Conservation (phyloP, 83 land plant species). For the Picea mariana region DNA sequence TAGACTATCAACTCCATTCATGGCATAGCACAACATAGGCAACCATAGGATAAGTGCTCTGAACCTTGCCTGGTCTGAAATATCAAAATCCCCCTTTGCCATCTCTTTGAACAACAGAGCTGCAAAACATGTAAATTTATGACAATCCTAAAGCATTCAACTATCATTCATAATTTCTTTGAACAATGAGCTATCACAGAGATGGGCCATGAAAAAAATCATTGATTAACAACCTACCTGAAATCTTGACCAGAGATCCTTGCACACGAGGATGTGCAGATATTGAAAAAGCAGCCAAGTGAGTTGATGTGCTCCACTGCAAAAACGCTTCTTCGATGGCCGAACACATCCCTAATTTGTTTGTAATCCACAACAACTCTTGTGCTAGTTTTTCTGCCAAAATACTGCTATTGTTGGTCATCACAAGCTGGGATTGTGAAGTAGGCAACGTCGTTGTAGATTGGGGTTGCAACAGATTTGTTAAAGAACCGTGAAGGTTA, state of each 20-base stretch:
- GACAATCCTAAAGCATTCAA: background rate
- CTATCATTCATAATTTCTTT: background rate
- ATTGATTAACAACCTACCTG: conserved; percentile 37
- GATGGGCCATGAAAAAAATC: conserved; percentile 1
- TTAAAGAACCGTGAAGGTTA: too few relatives aligned
- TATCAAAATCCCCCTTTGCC: conserved; percentile 24
- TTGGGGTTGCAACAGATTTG: too few relatives aligned
- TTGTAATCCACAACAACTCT: too few relatives aligned
- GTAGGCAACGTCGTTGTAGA: too few relatives aligned
- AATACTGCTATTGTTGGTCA: too few relatives aligned
- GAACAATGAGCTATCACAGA: background rate
- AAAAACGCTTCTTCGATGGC: too few relatives aligned
- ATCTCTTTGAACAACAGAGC: conserved; percentile 51
- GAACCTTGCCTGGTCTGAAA: conserved; percentile 36
- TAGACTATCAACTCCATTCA: conserved; percentile 52
- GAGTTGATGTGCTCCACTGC: conserved; percentile 26
- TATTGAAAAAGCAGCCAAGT: conserved; percentile 64
- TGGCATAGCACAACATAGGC: conserved; percentile 62
- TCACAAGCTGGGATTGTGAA: too few relatives aligned
- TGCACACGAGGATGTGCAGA: conserved; percentile 80
- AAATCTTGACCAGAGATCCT: conserved; percentile 62
- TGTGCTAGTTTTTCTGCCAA: too few relatives aligned
- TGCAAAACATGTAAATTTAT: conserved; percentile 19
- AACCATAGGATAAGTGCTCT: conserved; percentile 65
- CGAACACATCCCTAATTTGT: too few relatives aligned